These are phyloP conservation scores for Candida anutae DNA, from an alignment of 1,139 yeast genomes.

Conservation along the genomic window DNA sequence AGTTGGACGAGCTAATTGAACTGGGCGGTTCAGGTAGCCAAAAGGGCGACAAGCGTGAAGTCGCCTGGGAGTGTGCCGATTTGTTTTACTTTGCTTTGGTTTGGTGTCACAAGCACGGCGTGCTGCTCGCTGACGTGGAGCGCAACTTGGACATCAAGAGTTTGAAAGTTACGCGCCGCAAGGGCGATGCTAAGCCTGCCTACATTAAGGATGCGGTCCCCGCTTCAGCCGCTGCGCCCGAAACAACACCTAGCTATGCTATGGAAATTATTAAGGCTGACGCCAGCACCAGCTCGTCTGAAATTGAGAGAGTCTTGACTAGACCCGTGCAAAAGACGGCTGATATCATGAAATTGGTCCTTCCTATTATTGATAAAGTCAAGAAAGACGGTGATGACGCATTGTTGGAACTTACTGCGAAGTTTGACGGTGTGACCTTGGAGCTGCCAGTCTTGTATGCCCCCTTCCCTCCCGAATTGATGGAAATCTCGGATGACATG, in stretches of 20 bases:
- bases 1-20: constrained; percentile 90
- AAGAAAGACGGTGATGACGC: constrained; percentile 78
- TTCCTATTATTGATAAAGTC: constrained; percentile 80
- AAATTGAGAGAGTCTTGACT: constrained; percentile 39
- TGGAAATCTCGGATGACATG: constrained; percentile 71
- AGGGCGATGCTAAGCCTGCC: constrained; percentile 90
- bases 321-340: constrained; percentile 91
- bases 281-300: constrained; percentile 24
- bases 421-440: constrained; percentile 79
- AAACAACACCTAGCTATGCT: constrained; percentile 28
- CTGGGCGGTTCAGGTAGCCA: constrained; percentile 55
- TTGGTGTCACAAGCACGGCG: constrained; percentile 80
- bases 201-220: constrained; percentile 20
- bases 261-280: constrained; percentile 55
- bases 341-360: constrained; percentile 85
- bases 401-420: constrained; percentile 74
- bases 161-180: constrained; percentile 81
- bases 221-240: neutral
- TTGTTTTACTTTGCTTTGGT: constrained; percentile 82
- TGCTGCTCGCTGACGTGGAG: constrained; percentile 72
- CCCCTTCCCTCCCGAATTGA: constrained; percentile 74
- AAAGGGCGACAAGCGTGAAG: constrained; percentile 42
- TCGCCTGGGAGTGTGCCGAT: constrained; percentile 98
- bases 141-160: constrained; percentile 77
- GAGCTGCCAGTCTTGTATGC: constrained; percentile 70